These are phyloP conservation scores for Phytophthora foliorum DNA, from an alignment of 352 stramenopile species.

Conservation along the genomic window DNA sequence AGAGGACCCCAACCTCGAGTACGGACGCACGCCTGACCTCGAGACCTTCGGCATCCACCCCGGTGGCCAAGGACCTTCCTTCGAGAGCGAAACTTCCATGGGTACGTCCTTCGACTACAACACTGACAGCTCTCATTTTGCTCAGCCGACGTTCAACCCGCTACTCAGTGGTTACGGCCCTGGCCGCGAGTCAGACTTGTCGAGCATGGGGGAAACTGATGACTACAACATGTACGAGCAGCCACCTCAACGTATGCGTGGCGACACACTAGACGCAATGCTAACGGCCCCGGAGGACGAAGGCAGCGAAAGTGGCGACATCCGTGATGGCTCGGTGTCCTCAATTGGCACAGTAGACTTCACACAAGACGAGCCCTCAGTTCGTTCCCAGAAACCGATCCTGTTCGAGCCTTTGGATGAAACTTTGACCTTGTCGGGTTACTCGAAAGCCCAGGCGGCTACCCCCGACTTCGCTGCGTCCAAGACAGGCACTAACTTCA, in stretches of 20 bases:
- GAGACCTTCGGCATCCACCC: conserved; percentile 53
- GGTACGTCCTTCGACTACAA: conserved; percentile 62
- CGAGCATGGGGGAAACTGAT: conserved; percentile 59
- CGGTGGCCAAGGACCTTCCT: conserved; percentile 45
- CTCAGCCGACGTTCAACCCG: conserved; percentile 51
- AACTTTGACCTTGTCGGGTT: conserved; percentile 45
- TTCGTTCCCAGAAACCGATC: conserved; percentile 36
- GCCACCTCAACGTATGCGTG: conserved; percentile 36
- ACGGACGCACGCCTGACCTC: conserved; percentile 51
- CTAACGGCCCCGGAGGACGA: conserved; percentile 33
- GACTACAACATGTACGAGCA: conserved; percentile 65
- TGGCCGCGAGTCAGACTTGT: conserved; percentile 67
- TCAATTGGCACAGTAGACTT: conserved; percentile 75
- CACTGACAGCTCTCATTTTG: conserved; percentile 33
- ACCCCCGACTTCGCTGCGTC: conserved; percentile 8
- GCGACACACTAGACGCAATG: conserved; percentile 41
- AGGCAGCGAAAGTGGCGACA: conserved; percentile 28
- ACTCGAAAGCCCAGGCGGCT: conserved; percentile 20
- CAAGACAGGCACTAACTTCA: conserved; percentile 2
- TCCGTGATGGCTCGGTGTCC: conserved; percentile 44
- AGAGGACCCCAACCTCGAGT: conserved; percentile 53
- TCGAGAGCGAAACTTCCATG: conserved; percentile 69
- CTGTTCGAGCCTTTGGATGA: conserved; percentile 47
- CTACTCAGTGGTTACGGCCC: conserved; percentile 48
- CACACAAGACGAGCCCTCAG: conserved; percentile 46